Conservation (phyloP, 192 early-diverging fungal species). For the Phlyctochytrium planicorne region DNA sequence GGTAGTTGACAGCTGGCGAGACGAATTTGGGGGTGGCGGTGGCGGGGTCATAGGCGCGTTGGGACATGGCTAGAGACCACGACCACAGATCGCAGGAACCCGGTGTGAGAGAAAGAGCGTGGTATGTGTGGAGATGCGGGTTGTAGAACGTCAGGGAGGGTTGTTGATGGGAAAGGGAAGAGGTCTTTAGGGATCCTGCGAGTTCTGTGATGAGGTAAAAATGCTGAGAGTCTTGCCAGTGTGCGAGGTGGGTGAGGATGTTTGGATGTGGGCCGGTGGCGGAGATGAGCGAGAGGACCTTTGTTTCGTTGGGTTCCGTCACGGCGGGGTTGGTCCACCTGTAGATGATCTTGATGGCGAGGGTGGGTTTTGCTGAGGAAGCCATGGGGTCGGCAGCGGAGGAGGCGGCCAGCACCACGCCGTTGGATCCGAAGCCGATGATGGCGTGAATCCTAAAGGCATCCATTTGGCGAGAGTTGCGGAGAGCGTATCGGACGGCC, state of each 20-base stretch:
- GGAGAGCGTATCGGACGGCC: conserved; percentile 10
- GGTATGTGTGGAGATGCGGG: not conserved
- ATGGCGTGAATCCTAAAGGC: conserved; percentile 6
- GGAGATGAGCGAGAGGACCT: conserved; percentile 2
- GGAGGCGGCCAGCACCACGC: conserved; percentile 23
- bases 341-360: conserved; percentile 33
- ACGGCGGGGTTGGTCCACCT: not conserved
- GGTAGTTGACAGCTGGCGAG: conserved; percentile 33
- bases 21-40: conserved; percentile 37
- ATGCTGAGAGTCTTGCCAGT: conserved; percentile 22
- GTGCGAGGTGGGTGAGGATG: conserved; percentile 7
- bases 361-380: not conserved
- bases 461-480: conserved; percentile 1
- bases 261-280: not conserved
- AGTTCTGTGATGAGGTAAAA: conserved; percentile 25
- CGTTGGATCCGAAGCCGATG: conserved; percentile 30
- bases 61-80: conserved; percentile 7
- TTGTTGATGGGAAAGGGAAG: not conserved
- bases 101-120: conserved; percentile 1
- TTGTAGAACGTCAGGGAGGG: not conserved
- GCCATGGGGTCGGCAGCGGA: no score
- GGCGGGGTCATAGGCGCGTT: conserved; percentile 2
- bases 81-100: conserved; percentile 28
- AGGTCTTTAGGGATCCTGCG: not conserved
- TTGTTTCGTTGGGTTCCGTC: conserved; percentile 12